Base-by-base conservation (phyloP, 1,284 basidiomycete species). In the Leccinum angustisporum region DNA sequence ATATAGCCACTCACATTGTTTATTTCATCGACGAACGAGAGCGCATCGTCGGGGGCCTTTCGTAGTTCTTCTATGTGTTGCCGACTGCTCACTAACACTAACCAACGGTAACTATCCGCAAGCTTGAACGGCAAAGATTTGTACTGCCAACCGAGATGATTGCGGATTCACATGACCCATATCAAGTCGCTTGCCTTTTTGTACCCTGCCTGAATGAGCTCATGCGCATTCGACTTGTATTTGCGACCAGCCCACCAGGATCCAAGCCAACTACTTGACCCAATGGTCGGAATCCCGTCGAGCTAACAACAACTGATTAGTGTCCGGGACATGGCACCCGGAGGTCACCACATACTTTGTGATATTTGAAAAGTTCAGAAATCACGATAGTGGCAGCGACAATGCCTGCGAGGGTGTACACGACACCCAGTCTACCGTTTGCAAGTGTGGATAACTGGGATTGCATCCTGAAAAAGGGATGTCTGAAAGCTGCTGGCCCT, bases 31-130 rank as follows among this genome's bases (percentile, higher is more conserved):
- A 60, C 21, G 38, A 77, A 73, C 0, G 78, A 81, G 6, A 83
- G 61, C 3, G 69, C 65, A n/a, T 79, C 76, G 27, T 80, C 79
- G 0, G 74, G 68, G 1, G 77, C 76, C 48, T 71, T 77, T 9
- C 75, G 68, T 6, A 83, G 40, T 21, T 84, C 81, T 2, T 81
- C 77, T 10, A 80, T 66, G 34, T 77, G 66, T 25, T 75, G 66
- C 0, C 67, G 70, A 9, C 73, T 77, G 21, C 68, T 75, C 0
- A 80, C 62, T 18, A 83, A 51, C 11, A 83, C 73, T 0, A 77
- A 58, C 81, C 81, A 83, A 43, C 66, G 64, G 31, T 70, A 69
- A 4, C 75, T 56, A 1, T 73, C 66, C 0, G 81, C 69, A 11
- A 84, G 61, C 63, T 81, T 81, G 74, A 81, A 83, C 3, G 72